A percentile compares a stretch with the other conserved stretches of the same genome.
These are phyloP conservation scores for Adiantum capillusveneris DNA, from an alignment of 75 land plant genomes.

Conservation along the genomic window DNA sequence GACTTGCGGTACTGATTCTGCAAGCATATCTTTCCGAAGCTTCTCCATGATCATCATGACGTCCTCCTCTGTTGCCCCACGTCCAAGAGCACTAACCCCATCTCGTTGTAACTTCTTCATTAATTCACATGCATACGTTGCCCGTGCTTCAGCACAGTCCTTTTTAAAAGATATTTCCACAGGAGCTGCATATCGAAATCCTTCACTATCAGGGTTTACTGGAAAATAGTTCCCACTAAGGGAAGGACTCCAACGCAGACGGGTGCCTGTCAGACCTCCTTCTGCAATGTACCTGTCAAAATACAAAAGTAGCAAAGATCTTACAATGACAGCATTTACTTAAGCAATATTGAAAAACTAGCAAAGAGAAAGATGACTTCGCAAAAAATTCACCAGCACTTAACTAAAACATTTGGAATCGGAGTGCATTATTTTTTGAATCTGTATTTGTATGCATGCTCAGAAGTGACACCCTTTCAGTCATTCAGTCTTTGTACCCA, in stretches of 20 bases:
- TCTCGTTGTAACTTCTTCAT: slow-evolving; percentile 49
- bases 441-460: too few species aligned
- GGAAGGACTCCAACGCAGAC: slow-evolving; percentile 81
- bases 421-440: too few species aligned
- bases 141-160: slow-evolving; percentile 55
- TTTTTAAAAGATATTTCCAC: slow-evolving; percentile 84
- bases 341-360: too few species aligned
- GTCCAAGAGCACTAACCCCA: slow-evolving; percentile 54
- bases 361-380: too few species aligned
- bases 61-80: slow-evolving; percentile 61
- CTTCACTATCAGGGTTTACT: slow-evolving; percentile 73
- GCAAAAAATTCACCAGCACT: too few species aligned
- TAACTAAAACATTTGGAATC: too few species aligned
- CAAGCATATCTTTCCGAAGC: slow-evolving; percentile 54
- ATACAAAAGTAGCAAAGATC: too few species aligned
- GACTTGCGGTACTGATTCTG: slow-evolving; percentile 36
- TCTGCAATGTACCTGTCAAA: slow-evolving; percentile 66
- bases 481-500: too few species aligned
- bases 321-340: too few species aligned
- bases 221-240: slow-evolving; percentile 38
- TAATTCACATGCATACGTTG: slow-evolving; percentile 50
- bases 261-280: slow-evolving; percentile 92
- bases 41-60: slow-evolving; percentile 48
- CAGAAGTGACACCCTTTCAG: too few species aligned
- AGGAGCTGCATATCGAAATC: slow-evolving; percentile 74